phyloP scores from a whole-genome alignment of 805 yeast genomes.

The Lipomyces sp. region DNA sequence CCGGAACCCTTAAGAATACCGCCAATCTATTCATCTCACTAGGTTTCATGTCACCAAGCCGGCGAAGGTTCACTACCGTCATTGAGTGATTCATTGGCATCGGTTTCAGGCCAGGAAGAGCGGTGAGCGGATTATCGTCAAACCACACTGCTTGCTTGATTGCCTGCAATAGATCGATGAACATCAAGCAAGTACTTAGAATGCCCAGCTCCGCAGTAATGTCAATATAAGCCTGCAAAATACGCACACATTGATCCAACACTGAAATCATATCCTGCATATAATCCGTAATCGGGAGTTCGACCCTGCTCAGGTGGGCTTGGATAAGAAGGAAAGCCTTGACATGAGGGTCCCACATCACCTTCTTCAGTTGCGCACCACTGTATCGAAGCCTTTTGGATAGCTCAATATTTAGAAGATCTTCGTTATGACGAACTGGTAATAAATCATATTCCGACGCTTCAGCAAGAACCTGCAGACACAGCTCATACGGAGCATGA shows the following conservation, averaged over 20 bases:
- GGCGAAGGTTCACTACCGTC: conserved; percentile 9
- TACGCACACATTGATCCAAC: conserved; percentile 90
- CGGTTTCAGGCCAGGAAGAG: conserved; percentile 55
- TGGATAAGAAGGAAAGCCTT: conserved; percentile 74
- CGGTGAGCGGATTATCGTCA: conserved; percentile 70
- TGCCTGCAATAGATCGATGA: conserved; percentile 77
- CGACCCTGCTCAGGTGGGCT: conserved; percentile 71
- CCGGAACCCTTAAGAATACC: conserved; percentile 22
- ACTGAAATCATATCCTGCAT: conserved; percentile 92
- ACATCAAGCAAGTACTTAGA: conserved; percentile 60
- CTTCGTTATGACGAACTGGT: conserved; percentile 92
- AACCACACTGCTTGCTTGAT: conserved; percentile 88
- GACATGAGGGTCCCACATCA: conserved; percentile 87
- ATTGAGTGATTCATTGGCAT: conserved; percentile 12
- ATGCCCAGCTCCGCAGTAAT: conserved; percentile 85
- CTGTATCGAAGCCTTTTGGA: conserved; percentile 72
- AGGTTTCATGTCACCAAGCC: conserved; percentile 18
- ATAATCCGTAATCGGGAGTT: conserved; percentile 93
- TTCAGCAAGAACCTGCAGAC: conserved; percentile 64
- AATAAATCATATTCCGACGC: conserved; percentile 85
- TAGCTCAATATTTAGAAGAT: conserved; percentile 80
- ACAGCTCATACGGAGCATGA: conserved; percentile 58
- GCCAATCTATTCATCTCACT: conserved; percentile 27
- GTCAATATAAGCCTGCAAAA: conserved; percentile 89
- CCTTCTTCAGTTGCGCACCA: conserved; percentile 48